These are phyloP conservation scores for Astrothelium subdiscretum DNA, from an alignment of 495 filamentous ascomycete species.

Conservation along the genomic window DNA sequence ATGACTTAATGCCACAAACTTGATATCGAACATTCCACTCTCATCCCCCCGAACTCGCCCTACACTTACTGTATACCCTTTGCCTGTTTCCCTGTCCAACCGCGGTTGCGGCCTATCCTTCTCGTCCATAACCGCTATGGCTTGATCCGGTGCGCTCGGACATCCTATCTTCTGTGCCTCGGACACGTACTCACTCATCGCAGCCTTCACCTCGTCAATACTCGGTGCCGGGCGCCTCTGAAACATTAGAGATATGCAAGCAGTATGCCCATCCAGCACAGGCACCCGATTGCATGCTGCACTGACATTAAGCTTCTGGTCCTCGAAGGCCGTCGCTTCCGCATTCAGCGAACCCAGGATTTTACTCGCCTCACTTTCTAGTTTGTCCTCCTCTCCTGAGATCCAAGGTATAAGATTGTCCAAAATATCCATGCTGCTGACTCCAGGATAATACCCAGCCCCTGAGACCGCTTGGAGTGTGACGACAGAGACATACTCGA, in stretches of 20 bases:
- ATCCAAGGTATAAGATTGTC: constrained; percentile 37
- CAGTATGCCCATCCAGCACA: constrained; percentile 34
- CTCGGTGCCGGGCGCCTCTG: constrained; percentile 27
- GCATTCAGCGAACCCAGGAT: constrained; percentile 30
- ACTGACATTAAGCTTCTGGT: constrained; percentile 27
- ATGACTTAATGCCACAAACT: constrained; percentile 35
- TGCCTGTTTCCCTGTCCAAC: constrained; percentile 32
- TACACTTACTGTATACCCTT: constrained; percentile 32
- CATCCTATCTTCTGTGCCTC: constrained; percentile 33
- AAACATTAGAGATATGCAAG: constrained; percentile 32
- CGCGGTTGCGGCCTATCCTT: constrained; percentile 33
- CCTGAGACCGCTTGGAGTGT: constrained; percentile 36
- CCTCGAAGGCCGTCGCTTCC: constrained; percentile 25
- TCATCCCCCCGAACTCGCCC: constrained; percentile 32
- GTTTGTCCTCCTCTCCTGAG: constrained; percentile 34
- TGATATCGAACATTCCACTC: constrained; percentile 32
- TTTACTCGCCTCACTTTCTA: constrained; percentile 32
- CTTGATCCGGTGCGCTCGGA: constrained; percentile 28
- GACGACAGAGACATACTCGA: constrained; percentile 31
- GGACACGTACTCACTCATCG: constrained; percentile 31
- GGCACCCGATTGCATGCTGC: constrained; percentile 33
- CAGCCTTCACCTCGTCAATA: constrained; percentile 29
- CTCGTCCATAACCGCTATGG: constrained; percentile 36
- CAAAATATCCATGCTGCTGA: constrained; percentile 36
- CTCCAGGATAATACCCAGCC: constrained; percentile 34